A percentile compares a stretch with the other conserved stretches of the same genome.
Evolutionary conservation across 2,329 filamentous ascomycete genomes (phyloP).

Genomic region (Colletotrichum sp.): DNA sequence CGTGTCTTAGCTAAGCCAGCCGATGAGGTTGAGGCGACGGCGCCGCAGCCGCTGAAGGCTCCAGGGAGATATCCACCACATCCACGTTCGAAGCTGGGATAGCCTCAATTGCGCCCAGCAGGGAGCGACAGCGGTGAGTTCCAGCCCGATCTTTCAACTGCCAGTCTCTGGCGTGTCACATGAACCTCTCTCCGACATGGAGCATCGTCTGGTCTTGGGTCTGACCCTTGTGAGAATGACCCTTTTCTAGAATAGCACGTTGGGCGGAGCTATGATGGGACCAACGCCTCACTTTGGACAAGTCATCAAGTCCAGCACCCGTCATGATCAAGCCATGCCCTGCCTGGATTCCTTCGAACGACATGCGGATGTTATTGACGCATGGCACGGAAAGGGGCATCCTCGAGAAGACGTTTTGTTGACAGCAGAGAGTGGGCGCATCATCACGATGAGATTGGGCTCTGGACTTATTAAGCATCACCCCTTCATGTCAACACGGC

Average conservation of each 20-base stretch:
- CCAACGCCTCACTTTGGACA: background rate
- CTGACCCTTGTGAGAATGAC: background rate
- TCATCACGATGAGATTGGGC: background rate
- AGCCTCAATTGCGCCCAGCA: slow-evolving; percentile 4
- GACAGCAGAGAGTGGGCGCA: background rate
- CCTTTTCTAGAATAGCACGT: background rate
- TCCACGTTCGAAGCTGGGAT: slow-evolving; percentile 3
- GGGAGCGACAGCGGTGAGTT: background rate
- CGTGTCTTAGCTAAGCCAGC: background rate
- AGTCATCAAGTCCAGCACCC: background rate
- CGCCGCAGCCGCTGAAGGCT: slow-evolving; percentile 12
- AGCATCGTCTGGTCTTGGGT: slow-evolving; percentile 10
- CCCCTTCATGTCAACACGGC: background rate
- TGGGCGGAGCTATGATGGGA: slow-evolving; percentile 1
- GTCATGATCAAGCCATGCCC: background rate
- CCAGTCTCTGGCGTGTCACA: slow-evolving; percentile 4
- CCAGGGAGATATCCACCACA: background rate
- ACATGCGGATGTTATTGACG: background rate
- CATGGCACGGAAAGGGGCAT: background rate
- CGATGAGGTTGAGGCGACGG: background rate
- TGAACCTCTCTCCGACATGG: background rate
- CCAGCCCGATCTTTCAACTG: background rate
- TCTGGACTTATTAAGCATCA: background rate
- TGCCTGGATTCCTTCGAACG: background rate
- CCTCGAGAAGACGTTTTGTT: background rate